Evolutionary conservation across 2,329 filamentous ascomycete genomes (phyloP).

Genomic region (Seiridium cupressi): DNA sequence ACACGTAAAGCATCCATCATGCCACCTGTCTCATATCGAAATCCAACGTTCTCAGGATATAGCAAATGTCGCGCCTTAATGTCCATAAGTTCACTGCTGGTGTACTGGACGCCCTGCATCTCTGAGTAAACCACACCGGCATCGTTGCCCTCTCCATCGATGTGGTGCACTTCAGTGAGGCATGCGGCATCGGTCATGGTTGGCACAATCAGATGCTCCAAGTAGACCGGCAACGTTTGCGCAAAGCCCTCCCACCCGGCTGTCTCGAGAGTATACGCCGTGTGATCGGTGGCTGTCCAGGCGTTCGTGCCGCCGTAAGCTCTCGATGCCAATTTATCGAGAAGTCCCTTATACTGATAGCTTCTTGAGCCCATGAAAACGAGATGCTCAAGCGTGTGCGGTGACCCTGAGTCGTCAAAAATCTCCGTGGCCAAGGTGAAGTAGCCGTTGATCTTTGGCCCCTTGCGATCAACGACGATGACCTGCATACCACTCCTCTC

Average conservation of each 20-base stretch:
- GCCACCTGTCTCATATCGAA: conserved; percentile 96
- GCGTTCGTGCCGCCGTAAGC: conserved; percentile 95
- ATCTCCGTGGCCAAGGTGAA: conserved; percentile 97
- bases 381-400: conserved; percentile 80
- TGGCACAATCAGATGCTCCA: conserved; percentile 90
- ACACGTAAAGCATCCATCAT: conserved; percentile 90
- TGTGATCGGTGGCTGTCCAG: conserved; percentile 96
- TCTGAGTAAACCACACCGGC: conserved; percentile 97
- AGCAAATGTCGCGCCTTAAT: conserved; percentile 74
- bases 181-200: conserved; percentile 91
- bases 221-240: conserved; percentile 89
- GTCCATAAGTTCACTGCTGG: conserved; percentile 82
- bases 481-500: conserved; percentile 92
- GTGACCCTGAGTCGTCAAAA: conserved; percentile 92
- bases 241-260: conserved; percentile 97
- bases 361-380: conserved; percentile 89
- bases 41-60: conserved; percentile 87
- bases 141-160: conserved; percentile 91
- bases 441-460: conserved; percentile 93
- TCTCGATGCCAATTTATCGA: conserved; percentile 90
- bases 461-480: conserved; percentile 85
- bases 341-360: conserved; percentile 90
- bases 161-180: conserved; percentile 93
- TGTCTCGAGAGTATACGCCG: conserved; percentile 91
- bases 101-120: conserved; percentile 95